Conservation (phyloP, 2,329 filamentous ascomycete genomes). For the Paecilomyces sp. region DNA sequence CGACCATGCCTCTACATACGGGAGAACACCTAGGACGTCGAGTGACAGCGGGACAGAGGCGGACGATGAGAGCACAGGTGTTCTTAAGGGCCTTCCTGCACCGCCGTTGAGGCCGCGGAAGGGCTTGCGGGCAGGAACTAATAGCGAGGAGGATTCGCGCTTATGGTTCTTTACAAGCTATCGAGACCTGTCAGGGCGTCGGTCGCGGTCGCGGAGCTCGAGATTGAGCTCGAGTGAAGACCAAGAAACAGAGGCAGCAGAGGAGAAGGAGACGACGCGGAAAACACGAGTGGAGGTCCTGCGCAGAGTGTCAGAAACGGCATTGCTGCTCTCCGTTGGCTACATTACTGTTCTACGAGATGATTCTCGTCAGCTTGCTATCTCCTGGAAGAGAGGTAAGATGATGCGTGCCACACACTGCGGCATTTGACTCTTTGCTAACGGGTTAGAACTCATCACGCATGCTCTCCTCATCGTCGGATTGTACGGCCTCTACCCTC, state of each 20-base stretch:
- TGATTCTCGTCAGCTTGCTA: constrained; percentile 22
- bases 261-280: constrained; percentile 18
- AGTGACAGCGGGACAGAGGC: constrained; percentile 94
- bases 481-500: constrained; percentile 47
- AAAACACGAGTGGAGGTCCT: constrained; percentile 35
- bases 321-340: constrained; percentile 47
- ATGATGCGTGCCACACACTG: background rate
- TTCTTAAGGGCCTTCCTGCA: constrained; percentile 76
- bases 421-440: background rate
- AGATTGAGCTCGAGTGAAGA: constrained; percentile 26
- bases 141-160: constrained; percentile 16
- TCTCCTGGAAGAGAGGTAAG: constrained; percentile 33
- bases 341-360: constrained; percentile 32
- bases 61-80: constrained; percentile 73
- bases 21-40: constrained; percentile 52
- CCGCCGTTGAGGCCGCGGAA: constrained; percentile 68
- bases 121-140: constrained; percentile 53
- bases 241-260: constrained; percentile 14
- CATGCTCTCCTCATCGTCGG: constrained; percentile 22
- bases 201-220: constrained; percentile 18
- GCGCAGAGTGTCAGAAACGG: constrained; percentile 47
- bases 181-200: constrained; percentile 25
- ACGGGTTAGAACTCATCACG: constrained; percentile 26
- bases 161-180: constrained; percentile 22
- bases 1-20: constrained; percentile 16